Conservation (phyloP, 192 early-diverging fungal species). For the Backusella macrospora region DNA sequence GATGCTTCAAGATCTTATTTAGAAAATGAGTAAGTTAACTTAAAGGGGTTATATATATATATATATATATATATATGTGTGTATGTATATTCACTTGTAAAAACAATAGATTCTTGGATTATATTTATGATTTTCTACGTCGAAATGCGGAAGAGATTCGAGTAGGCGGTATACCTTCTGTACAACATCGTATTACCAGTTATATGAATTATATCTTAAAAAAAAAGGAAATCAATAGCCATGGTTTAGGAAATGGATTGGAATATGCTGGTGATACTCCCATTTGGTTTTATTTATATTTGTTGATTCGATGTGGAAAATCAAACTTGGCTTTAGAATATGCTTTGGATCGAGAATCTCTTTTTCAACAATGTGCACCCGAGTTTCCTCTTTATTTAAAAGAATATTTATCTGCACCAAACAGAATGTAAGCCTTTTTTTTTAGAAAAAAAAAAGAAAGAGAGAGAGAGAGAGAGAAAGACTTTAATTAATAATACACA, state of each 20-base stretch:
- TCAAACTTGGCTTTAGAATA: constrained; percentile 69
- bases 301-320: constrained; percentile 77
- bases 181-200: not conserved
- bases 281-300: constrained; percentile 89
- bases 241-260: not conserved
- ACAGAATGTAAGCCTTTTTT: constrained; percentile 13
- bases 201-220: constrained; percentile 9
- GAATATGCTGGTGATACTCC: constrained; percentile 56
- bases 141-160: not conserved
- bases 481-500: too few relatives aligned
- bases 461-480: too few relatives aligned
- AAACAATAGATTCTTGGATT: not conserved
- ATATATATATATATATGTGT: not conserved
- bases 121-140: constrained; percentile 12
- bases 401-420: constrained; percentile 48
- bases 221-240: not conserved
- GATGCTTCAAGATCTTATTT: constrained; percentile 17
- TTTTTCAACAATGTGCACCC: constrained; percentile 58
- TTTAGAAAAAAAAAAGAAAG: too few relatives aligned
- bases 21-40: constrained; percentile 25
- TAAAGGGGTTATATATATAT: too few relatives aligned
- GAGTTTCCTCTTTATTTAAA: constrained; percentile 74
- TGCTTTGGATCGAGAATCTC: constrained; percentile 53
- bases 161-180: constrained; percentile 10
- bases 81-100: not conserved